Conservation (phyloP, 148 eudicot species). For the Rhododendron mucronatum region DNA sequence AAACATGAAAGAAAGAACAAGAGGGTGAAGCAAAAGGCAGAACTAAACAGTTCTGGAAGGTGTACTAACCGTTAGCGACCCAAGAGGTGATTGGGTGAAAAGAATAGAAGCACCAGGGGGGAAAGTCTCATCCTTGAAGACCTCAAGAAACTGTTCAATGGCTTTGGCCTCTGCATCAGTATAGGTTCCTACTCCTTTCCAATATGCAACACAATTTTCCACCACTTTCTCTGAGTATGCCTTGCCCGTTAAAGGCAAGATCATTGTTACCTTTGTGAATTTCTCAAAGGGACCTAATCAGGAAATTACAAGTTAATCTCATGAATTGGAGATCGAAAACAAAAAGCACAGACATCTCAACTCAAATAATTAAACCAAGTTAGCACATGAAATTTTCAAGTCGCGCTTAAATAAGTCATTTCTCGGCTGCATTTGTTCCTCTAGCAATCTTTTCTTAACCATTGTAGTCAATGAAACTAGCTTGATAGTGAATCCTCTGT, state of each 20-base stretch:
- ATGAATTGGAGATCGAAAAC: background rate
- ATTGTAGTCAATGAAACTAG: background rate
- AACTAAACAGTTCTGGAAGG: background rate
- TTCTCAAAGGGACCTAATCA: slow-evolving; percentile 71
- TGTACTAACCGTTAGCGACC: slow-evolving; percentile 46
- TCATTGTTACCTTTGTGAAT: slow-evolving; percentile 60
- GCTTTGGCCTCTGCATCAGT: slow-evolving; percentile 68
- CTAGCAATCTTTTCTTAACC: background rate
- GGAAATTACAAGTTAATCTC: background rate
- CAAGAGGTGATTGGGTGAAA: slow-evolving; percentile 60
- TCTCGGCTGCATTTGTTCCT: background rate
- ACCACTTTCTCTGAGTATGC: slow-evolving; percentile 74
- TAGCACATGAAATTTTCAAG: background rate
- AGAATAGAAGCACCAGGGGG: slow-evolving; percentile 74
- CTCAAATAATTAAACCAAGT: background rate
- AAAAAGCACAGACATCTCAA: background rate
- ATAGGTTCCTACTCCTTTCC: slow-evolving; percentile 63
- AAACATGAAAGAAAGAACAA: background rate
- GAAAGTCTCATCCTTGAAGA: slow-evolving; percentile 55
- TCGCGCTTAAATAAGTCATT: background rate
- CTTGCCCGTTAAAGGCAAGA: slow-evolving; percentile 70
- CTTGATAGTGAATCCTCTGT: background rate
- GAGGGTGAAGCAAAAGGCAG: background rate
- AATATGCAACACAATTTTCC: slow-evolving; percentile 60
- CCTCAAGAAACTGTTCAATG: slow-evolving; percentile 47